Evolutionary conservation across 2,329 filamentous ascomycete genomes (phyloP).

Genomic region (Trichoderma gracile): DNA sequence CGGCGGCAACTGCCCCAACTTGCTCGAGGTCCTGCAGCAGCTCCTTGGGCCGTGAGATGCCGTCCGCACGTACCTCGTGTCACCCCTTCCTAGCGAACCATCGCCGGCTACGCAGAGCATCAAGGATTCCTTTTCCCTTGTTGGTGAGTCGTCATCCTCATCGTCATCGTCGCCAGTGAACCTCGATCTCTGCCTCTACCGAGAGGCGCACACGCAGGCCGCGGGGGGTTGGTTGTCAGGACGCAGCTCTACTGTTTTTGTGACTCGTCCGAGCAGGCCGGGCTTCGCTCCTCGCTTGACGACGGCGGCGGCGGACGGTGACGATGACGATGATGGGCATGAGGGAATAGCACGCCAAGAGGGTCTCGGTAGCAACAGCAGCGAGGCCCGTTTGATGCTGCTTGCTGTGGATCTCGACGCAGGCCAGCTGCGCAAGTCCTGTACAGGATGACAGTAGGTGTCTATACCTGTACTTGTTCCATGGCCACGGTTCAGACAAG

Average conservation of each 20-base stretch:
- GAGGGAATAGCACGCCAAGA: no score
- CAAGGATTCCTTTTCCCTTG: constrained; percentile 49
- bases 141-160: constrained; percentile 31
- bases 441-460: no score
- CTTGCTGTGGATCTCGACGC: not conserved
- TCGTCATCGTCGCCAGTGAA: constrained; percentile 41
- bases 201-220: constrained; percentile 54
- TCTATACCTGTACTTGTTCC: no score
- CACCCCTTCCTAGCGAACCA: constrained; percentile 54
- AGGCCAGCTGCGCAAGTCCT: not conserved
- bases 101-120: constrained; percentile 56
- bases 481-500: no score
- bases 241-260: no score
- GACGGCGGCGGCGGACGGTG: no score
- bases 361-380: not conserved
- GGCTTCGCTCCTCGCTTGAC: no score
- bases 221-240: constrained; percentile 38
- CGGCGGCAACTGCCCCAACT: constrained; percentile 73
- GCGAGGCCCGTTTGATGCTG: not conserved
- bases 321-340: no score
- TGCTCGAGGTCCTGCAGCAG: constrained; percentile 69
- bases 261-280: no score
- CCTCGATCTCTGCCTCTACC: constrained; percentile 60
- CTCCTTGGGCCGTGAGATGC: constrained; percentile 43
- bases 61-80: constrained; percentile 47